These are phyloP conservation scores for Psidium friedrichsthalianum DNA, from an alignment of 345 rosid species.

Conservation along the genomic window DNA sequence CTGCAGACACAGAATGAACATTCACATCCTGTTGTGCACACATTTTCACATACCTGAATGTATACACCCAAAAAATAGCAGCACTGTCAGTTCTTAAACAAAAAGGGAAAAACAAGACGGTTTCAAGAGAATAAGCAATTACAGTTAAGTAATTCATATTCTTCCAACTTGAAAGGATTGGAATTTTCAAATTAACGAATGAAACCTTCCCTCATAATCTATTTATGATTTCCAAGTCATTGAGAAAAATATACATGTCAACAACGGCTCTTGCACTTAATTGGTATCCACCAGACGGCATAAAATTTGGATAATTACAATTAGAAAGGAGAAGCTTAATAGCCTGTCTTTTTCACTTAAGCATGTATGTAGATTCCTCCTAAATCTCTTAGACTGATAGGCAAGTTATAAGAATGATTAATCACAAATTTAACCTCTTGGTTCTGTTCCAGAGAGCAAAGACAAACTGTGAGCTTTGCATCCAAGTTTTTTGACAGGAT, in stretches of 20 bases:
- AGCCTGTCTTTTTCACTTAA: background rate
- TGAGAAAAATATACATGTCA: background rate
- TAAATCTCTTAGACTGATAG: background rate
- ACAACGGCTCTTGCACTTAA: background rate
- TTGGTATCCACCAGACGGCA: background rate
- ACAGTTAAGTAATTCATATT: background rate
- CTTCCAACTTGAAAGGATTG: background rate
- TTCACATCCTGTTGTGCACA: background rate
- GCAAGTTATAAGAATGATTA: background rate
- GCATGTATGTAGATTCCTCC: background rate
- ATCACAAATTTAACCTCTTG: slow-evolving; percentile 28
- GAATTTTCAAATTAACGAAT: background rate
- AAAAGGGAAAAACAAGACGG: background rate
- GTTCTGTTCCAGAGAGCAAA: slow-evolving; percentile 30
- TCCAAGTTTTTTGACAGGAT: slow-evolving; percentile 65
- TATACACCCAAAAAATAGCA: background rate
- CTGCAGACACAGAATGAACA: slow-evolving; percentile 22
- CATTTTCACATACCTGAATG: background rate
- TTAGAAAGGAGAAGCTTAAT: background rate
- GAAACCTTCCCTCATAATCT: background rate
- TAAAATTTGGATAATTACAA: background rate
- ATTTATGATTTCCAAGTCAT: background rate
- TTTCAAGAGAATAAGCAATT: background rate
- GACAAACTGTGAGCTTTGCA: slow-evolving; percentile 68
- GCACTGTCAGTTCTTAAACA: background rate